Conservation (phyloP, 2,329 filamentous ascomycete species). For the Colletotrichum scovillei region DNA sequence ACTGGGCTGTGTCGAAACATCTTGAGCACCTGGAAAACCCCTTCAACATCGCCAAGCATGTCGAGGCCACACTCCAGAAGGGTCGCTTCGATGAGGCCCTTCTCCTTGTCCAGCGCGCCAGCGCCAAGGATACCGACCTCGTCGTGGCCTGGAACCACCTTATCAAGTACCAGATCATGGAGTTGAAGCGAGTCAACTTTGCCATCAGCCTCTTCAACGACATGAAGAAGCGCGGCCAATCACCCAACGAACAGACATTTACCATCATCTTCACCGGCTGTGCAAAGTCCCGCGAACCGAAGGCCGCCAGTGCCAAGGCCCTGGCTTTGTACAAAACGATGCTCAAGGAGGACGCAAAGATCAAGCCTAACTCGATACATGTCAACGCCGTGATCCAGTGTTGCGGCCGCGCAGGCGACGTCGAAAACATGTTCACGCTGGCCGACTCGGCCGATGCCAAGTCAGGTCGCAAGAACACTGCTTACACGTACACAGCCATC, state of each 20-base stretch:
- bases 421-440: slow-evolving; percentile 85
- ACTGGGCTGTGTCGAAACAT: slow-evolving; percentile 62
- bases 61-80: slow-evolving; percentile 69
- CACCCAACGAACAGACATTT: slow-evolving; percentile 85
- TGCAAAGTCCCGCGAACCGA: slow-evolving; percentile 67
- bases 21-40: slow-evolving; percentile 76
- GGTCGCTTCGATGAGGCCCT: slow-evolving; percentile 75
- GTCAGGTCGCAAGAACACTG: slow-evolving; percentile 68
- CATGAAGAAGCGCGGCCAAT: slow-evolving; percentile 95
- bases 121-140: slow-evolving; percentile 67
- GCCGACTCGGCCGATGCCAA: slow-evolving; percentile 77
- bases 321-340: slow-evolving; percentile 83
- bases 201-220: slow-evolving; percentile 91
- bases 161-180: slow-evolving; percentile 76
- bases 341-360: slow-evolving; percentile 64
- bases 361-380: slow-evolving; percentile 83
- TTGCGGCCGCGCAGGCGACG: slow-evolving; percentile 78
- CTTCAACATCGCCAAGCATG: slow-evolving; percentile 75
- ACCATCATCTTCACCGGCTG: slow-evolving; percentile 85
- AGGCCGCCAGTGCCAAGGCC: slow-evolving; percentile 74
- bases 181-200: slow-evolving; percentile 64
- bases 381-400: slow-evolving; percentile 89
- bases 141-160: slow-evolving; percentile 90
- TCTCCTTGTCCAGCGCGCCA: slow-evolving; percentile 76
- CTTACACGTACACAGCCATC: slow-evolving; percentile 83